Conservation (phyloP, 305 asterid species). For the Fraxinus albicans region DNA sequence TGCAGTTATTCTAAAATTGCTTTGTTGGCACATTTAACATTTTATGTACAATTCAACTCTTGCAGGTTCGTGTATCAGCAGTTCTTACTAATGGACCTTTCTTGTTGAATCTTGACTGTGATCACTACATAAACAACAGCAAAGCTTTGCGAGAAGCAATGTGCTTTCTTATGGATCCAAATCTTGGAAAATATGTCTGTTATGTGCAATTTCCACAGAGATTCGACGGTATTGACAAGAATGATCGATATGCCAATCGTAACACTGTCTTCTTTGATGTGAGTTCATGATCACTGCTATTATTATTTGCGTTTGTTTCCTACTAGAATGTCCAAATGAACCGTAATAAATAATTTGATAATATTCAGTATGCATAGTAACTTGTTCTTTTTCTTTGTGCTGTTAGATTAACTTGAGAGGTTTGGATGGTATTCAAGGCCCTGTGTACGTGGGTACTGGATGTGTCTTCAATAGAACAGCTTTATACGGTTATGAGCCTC, state of each 20-base stretch:
- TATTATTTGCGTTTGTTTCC: constrained; percentile 17
- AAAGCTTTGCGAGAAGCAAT: constrained; percentile 96
- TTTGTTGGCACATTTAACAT: constrained; percentile 23
- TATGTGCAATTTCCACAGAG: constrained; percentile 97
- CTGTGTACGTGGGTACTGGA: constrained; percentile 97
- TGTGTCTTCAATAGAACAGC: constrained; percentile 99
- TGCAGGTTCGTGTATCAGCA: constrained; percentile 95
- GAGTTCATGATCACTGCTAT: constrained; percentile 34
- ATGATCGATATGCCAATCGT: constrained; percentile 92
- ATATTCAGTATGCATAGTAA: constrained; percentile 15
- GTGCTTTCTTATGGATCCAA: constrained; percentile 97
- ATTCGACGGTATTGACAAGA: constrained; percentile 91
- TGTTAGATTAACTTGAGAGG: constrained; percentile 95
- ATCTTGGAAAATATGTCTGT: constrained; percentile 94
- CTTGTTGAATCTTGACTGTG: constrained; percentile 96
- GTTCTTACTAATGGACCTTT: constrained; percentile 98
- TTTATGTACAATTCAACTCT: constrained; percentile 5
- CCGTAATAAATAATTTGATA: constrained; percentile 2
- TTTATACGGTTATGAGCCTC: constrained; percentile 93
- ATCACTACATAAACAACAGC: constrained; percentile 95
- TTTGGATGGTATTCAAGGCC: constrained; percentile 98
- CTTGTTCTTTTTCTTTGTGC: constrained; percentile 9
- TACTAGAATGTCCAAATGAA: not conserved
- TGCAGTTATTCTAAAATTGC: not conserved
- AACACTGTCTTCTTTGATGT: constrained; percentile 97